A percentile compares a stretch with the other conserved stretches of the same genome.
phyloP scores from a whole-genome alignment of 2,329 filamentous ascomycete species.

The Arachnopeziza araneosa region DNA sequence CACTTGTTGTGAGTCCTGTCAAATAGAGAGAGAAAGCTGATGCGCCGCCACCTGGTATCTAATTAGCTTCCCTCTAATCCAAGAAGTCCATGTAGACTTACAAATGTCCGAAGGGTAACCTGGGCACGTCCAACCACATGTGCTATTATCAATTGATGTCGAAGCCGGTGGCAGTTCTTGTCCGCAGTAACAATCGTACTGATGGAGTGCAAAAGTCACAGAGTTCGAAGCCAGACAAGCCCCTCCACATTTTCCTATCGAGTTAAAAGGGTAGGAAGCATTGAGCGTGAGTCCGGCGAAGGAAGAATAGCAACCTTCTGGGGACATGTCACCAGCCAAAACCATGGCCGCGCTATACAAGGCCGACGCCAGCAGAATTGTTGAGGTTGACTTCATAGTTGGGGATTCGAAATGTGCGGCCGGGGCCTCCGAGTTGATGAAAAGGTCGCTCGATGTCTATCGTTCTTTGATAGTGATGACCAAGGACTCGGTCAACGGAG shows the following conservation, averaged over 20 bases:
- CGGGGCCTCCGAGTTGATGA: conserved; percentile 15
- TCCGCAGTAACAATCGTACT: conserved; percentile 28
- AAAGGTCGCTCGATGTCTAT: conserved; percentile 4
- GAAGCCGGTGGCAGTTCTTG: conserved; percentile 20
- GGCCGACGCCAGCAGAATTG: background rate
- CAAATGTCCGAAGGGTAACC: conserved; percentile 26
- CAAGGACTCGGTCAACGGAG: background rate
- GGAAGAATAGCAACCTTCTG: conserved; percentile 26
- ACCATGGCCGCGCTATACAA: background rate
- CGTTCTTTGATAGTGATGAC: background rate
- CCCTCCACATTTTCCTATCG: conserved; percentile 23
- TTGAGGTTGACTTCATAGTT: conserved; percentile 16
- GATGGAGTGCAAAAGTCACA: conserved; percentile 22
- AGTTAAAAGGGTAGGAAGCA: conserved; percentile 23
- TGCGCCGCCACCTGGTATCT: conserved; percentile 24
- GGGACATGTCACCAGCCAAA: background rate
- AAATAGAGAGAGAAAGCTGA: conserved; percentile 23
- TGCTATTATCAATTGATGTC: conserved; percentile 13
- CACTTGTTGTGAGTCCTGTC: conserved; percentile 17
- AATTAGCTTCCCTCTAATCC: conserved; percentile 9
- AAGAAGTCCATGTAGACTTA: conserved; percentile 12
- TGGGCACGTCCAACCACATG: conserved; percentile 24
- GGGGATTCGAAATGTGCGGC: conserved; percentile 11
- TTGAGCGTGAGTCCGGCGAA: conserved; percentile 22
- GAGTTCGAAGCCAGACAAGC: conserved; percentile 16